These are phyloP conservation scores for Colletotrichum abscissum DNA, from an alignment of 2,329 filamentous ascomycete genomes.

Conservation along the genomic window DNA sequence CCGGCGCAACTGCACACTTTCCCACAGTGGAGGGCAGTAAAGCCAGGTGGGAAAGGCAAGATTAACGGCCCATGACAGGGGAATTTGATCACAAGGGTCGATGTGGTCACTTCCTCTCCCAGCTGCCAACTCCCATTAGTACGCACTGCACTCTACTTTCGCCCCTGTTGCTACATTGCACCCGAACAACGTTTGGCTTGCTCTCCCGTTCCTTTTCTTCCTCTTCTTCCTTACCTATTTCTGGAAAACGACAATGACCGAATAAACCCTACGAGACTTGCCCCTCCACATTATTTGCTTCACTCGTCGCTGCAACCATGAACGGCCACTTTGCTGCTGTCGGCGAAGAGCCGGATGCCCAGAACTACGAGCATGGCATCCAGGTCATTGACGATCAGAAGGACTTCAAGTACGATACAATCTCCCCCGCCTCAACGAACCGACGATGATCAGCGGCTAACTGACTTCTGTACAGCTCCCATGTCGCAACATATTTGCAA, in stretches of 20 bases:
- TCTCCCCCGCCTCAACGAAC: conserved; percentile 15
- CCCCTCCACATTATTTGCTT: conserved; percentile 18
- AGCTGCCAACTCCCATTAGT: conserved; percentile 17
- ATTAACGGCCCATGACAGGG: conserved; percentile 33
- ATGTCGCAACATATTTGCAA: conserved; percentile 84
- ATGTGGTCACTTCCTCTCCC: conserved; percentile 34
- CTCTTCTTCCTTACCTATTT: neutral
- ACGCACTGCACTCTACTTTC: conserved; percentile 16
- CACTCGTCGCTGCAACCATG: conserved; percentile 57
- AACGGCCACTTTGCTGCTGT: conserved; percentile 86
- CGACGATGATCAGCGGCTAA: neutral
- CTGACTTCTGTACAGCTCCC: conserved; percentile 63
- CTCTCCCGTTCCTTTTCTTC: neutral
- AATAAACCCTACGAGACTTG: conserved; percentile 17
- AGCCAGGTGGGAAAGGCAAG: conserved; percentile 26
- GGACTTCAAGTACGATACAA: conserved; percentile 86
- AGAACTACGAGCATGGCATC: conserved; percentile 90
- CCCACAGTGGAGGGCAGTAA: neutral
- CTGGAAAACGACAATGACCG: conserved; percentile 25
- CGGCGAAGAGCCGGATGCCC: conserved; percentile 71
- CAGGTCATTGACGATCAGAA: conserved; percentile 98
- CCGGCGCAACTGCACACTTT: conserved; percentile 28
- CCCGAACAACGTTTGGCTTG: conserved; percentile 8
- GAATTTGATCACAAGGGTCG: conserved; percentile 34
- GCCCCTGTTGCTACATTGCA: conserved; percentile 25